These are phyloP conservation scores for Capsella bursapastoris DNA, from an alignment of 345 rosid species.

Conservation along the genomic window DNA sequence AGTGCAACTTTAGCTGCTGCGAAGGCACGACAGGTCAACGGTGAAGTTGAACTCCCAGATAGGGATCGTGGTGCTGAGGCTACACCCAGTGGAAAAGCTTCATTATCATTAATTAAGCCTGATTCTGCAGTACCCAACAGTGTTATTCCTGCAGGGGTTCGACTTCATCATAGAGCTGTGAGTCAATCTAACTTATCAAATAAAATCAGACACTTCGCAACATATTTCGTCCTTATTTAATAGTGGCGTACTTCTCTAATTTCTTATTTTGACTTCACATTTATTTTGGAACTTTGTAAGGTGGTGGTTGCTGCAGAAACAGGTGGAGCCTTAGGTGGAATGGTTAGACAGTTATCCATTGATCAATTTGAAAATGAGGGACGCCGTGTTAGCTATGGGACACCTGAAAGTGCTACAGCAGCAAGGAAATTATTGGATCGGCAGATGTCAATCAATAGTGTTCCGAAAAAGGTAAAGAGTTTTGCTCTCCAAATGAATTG, in stretches of 20 bases:
- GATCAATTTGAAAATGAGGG: slow-evolving; percentile 99
- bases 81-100: slow-evolving; percentile 89
- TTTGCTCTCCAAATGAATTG: neutral
- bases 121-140: slow-evolving; percentile 66
- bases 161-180: slow-evolving; percentile 96
- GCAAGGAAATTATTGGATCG: slow-evolving; percentile 96
- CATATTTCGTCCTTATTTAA: slow-evolving; percentile 13
- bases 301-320: slow-evolving; percentile 98
- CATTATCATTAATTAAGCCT: slow-evolving; percentile 69
- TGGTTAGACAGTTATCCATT: slow-evolving; percentile 95
- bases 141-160: slow-evolving; percentile 78
- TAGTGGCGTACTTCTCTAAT: slow-evolving; percentile 1
- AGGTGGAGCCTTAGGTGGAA: slow-evolving; percentile 96
- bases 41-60: slow-evolving; percentile 86
- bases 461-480: slow-evolving; percentile 81
- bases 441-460: slow-evolving; percentile 93
- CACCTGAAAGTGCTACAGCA: slow-evolving; percentile 92
- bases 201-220: neutral
- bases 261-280: neutral
- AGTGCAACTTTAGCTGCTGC: slow-evolving; percentile 98
- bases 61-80: slow-evolving; percentile 93
- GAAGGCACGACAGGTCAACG: slow-evolving; percentile 93
- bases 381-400: slow-evolving; percentile 93
- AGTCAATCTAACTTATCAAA: slow-evolving; percentile 47
- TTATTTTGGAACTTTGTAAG: slow-evolving; percentile 47